Evolutionary conservation across 139 green algal species (phyloP), one percentile per base, ranked within the genome.

Genomic region (Chlamydomonas schloesseri): DNA sequence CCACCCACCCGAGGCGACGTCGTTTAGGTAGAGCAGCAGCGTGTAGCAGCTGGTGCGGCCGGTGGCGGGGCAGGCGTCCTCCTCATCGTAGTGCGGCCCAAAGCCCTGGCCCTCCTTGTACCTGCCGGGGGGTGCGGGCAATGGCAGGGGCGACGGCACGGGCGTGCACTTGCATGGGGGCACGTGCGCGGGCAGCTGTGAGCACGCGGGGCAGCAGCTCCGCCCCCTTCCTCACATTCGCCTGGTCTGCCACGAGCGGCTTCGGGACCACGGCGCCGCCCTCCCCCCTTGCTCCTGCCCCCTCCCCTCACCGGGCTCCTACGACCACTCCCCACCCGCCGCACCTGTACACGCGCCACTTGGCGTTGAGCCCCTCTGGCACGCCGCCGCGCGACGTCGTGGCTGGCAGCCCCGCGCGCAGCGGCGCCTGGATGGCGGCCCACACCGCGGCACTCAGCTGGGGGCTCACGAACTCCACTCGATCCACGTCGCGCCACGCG

Each of bases 21-120:
- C 77, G 46, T 46, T 84, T 20, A 84, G 58, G 77, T 84, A 84
- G 18, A 84, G 57, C 60, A 84, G 77, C 77, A 84, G 77, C 60
- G 77, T 84, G 77, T 62, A 58, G 57, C 10, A 17, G 6, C 60
- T 74, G 29, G 34, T 3, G n/a, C 10, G 24, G 13, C 60, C 8
- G 10, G 77, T 84, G 24, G 34, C 5, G 18, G 60, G 77, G 77
- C 34, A 31, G 21, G 46, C 28, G 36, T 84, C 77, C 36, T 73
- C 58, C 60, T 84, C 58, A 37, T 84, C 77, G n/a, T 58, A 84
- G 77, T 84, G 77, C 34, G 77, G 77, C 18, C 77, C 77, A 26
- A 84, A 84, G 57, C 77, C 77, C 77, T 84, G 77, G 36, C 60
- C 58, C 37, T 72, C 60, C 18, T 29, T 29, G 77, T 84, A 84